Evolutionary conservation across 805 yeast species (phyloP).

Genomic region (Saccharomycopsis fibuligera): DNA sequence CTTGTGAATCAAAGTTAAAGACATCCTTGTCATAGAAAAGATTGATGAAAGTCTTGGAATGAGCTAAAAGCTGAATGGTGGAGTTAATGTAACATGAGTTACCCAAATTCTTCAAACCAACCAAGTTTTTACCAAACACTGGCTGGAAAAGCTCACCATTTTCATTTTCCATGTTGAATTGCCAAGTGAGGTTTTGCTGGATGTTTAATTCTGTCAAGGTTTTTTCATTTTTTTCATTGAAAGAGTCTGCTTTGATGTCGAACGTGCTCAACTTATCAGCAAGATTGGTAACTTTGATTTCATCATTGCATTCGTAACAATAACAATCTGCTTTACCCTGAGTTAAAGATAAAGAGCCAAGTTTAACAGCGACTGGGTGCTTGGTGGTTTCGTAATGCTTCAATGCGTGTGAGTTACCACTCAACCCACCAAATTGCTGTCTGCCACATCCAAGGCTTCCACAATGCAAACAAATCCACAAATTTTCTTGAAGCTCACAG

Average conservation of each 20-base stretch:
- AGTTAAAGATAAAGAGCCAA: constrained; percentile 72
- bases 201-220: constrained; percentile 82
- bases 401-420: constrained; percentile 92
- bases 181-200: constrained; percentile 92
- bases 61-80: constrained; percentile 65
- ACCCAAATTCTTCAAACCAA: constrained; percentile 87
- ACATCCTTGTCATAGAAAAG: constrained; percentile 32
- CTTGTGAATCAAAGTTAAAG: constrained; percentile 20
- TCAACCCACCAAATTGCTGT: constrained; percentile 85
- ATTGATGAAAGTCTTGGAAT: constrained; percentile 34
- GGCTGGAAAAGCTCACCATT: constrained; percentile 61
- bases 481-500: constrained; percentile 66
- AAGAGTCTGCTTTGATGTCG: constrained; percentile 55
- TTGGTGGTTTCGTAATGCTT: constrained; percentile 51
- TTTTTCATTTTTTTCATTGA: constrained; percentile 68
- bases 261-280: constrained; percentile 43
- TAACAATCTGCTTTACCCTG: constrained; percentile 74
- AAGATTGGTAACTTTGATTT: constrained; percentile 65
- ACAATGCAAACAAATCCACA: constrained; percentile 91
- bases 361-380: constrained; percentile 82
- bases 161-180: constrained; percentile 70
- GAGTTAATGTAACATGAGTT: constrained; percentile 89
- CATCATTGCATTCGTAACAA: constrained; percentile 87
- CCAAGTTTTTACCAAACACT: constrained; percentile 67
- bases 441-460: constrained; percentile 95